Conservation (phyloP, 192 early-diverging fungal genomes). For the Umbelopsis isabellina region DNA sequence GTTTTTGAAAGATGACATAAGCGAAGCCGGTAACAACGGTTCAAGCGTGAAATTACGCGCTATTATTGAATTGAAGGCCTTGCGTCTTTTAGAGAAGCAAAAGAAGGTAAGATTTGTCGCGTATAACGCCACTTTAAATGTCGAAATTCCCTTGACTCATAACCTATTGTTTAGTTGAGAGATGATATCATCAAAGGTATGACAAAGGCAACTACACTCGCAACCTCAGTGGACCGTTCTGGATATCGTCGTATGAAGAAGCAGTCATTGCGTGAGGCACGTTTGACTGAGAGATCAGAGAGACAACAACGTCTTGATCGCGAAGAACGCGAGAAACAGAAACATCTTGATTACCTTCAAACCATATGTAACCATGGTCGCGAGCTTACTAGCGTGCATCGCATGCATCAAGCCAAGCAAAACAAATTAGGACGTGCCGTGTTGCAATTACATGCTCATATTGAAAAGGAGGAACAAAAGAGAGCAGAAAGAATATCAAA, state of each 20-base stretch:
- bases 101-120: slow-evolving; percentile 48
- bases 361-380: slow-evolving; percentile 76
- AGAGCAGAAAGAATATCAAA: slow-evolving; percentile 80
- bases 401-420: slow-evolving; percentile 66
- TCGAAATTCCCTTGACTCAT: not conserved
- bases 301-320: slow-evolving; percentile 85
- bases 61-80: slow-evolving; percentile 86
- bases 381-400: slow-evolving; percentile 71
- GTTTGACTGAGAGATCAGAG: slow-evolving; percentile 89
- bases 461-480: slow-evolving; percentile 95
- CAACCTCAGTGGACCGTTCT: slow-evolving; percentile 78
- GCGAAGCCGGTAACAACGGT: slow-evolving; percentile 35
- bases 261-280: slow-evolving; percentile 80
- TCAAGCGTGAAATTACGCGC: slow-evolving; percentile 73
- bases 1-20: slow-evolving; percentile 26
- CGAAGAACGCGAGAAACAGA: slow-evolving; percentile 83
- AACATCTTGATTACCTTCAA: slow-evolving; percentile 79
- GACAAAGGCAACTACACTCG: slow-evolving; percentile 72
- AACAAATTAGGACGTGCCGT: slow-evolving; percentile 79
- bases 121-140: not conserved
- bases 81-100: slow-evolving; percentile 81
- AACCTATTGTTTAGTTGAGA: slow-evolving; percentile 50
- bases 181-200: slow-evolving; percentile 77
- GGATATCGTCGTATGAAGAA: slow-evolving; percentile 82
- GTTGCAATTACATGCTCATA: slow-evolving; percentile 73